phyloP scores from a whole-genome alignment of 768 basidiomycete species.

The Termitomyces sp. region DNA sequence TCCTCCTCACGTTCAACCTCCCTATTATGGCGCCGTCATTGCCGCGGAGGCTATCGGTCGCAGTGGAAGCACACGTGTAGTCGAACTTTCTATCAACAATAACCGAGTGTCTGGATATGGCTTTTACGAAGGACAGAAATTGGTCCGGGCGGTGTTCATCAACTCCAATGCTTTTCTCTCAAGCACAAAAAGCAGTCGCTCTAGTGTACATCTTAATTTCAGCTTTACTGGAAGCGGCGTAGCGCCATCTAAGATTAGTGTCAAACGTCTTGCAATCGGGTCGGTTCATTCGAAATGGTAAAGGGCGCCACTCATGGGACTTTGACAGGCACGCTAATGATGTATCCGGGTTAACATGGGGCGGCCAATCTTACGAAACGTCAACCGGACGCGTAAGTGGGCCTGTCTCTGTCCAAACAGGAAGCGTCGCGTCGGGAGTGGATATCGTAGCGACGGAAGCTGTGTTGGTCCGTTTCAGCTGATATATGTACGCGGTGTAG shows the following conservation, averaged over 20 bases:
- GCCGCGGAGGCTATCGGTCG: conserved; percentile 51
- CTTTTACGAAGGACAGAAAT: conserved; percentile 39
- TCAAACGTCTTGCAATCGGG: conserved; percentile 47
- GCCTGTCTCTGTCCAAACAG: conserved; percentile 19
- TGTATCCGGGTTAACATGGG: conserved; percentile 48
- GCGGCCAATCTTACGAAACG: conserved; percentile 54
- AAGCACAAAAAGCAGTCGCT: conserved; percentile 24
- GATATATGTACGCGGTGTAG: not conserved
- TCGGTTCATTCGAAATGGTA: conserved; percentile 18
- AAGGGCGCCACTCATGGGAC: not conserved
- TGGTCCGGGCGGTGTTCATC: conserved; percentile 51
- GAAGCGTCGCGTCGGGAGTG: conserved; percentile 29
- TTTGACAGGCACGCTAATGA: conserved; percentile 41
- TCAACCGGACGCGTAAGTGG: conserved; percentile 35
- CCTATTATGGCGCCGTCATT: conserved; percentile 62
- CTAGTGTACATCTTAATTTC: conserved; percentile 36
- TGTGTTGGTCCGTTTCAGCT: conserved; percentile 26
- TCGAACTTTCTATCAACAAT: conserved; percentile 44
- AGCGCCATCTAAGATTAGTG: conserved; percentile 25
- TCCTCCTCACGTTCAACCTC: conserved; percentile 57
- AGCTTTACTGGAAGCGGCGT: conserved; percentile 24
- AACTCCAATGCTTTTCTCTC: conserved; percentile 49
- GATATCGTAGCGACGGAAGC: conserved; percentile 45
- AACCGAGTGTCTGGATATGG: conserved; percentile 54
- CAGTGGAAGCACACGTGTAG: conserved; percentile 29